Evolutionary conservation across 768 basidiomycete genomes (phyloP), one percentile per base, ranked within the genome.

Genomic region (Neoboletus brunneissimus): DNA sequence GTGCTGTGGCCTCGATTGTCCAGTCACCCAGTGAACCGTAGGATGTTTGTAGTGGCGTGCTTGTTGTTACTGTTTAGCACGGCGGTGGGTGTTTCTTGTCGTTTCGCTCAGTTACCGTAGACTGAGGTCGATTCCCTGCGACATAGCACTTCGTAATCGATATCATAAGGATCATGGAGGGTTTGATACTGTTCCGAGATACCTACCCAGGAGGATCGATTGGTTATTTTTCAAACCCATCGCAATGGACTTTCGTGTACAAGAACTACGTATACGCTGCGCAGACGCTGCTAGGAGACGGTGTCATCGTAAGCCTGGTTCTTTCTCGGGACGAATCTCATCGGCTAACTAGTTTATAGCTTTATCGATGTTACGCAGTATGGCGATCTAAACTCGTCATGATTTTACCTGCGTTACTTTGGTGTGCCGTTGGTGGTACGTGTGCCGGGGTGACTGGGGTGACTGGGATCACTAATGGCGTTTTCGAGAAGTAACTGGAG

Each of bases 351-450:
- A 0, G 4, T 41, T 42, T 4, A 29, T 7, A 71, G 69, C 63
- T 69, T 20, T 71, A 67, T 40, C 62, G 68, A 2, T 67, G 62
- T 42, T 75, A 74, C 31, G 64, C 66, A n/a, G 72, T 72, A 25
- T 75, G 73, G 73, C 72, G 67, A 27, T 67, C 63, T 5, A 51
- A 62, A 11, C 56, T 47, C 2, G 22, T 71, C 20, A 65, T 75
- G 53, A 27, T 70, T 5, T 2, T 74, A 0, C 74, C 74, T 2
- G 27, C n/a, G 9, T 29, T 75, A 3, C 56, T 73, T 35, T 75
- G 72, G 73, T 63, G 58, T 47, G 57, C 49, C 20, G 59, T 68
- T 10, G 59, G 45, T 4, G 53, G 74, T 69, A 56, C 20, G 70
- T 7, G 40, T 35, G 2, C 25, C 23, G 0, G 25, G 1, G 37